Base-by-base conservation (phyloP, 176 grass and related monocot species). In the Ampelocalamus luodianensis region DNA sequence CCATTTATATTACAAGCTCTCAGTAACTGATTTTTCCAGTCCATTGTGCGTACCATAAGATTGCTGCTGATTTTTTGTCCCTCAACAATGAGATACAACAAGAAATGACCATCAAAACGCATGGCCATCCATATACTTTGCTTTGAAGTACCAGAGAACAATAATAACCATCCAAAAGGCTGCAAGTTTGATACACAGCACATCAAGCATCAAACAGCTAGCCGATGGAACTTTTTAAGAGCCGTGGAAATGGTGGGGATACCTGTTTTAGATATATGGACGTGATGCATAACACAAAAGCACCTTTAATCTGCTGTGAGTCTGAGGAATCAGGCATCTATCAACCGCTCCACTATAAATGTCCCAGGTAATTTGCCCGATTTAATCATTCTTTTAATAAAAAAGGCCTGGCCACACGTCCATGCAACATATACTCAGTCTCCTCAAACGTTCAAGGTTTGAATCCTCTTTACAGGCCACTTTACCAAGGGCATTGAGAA, bases 91-190 rank as follows among this genome's bases (percentile, higher is more conserved):
- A 27, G 60, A 13, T 14, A 51, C 13, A 53, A 78, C 34, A 64
- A 71, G 74, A 67, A 67, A 78, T 65, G 81, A 88, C 45, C 74
- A 73, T 77, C 43, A 62, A 76, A 77, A 70, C 64, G 32, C 53
- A 71, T 5, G 29, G 22, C 42, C 51, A 46, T 45, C 15, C 1
- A 39, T 59, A 34, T 15, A 39, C 38, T 39, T 44, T 46, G 16
- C 38, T 39, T 44, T 46, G 16, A 32, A 34, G 6, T 48, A 72
- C 80, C 8, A 72, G 80, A 61, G 43, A 17, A 39, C 58, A 74
- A 74, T 83, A 65, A 65, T 64, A 80, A 50, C 71, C 58, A 12
- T 38, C 10, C 0, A 83, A 83, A 74, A 39, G 8, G 20, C 8
- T 24, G 22, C 11, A 38, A 65, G 15, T 16, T 36, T 38, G 68